Conservation (phyloP, 2,329 filamentous ascomycete genomes). For the Neopestalotiopsis sp. region DNA sequence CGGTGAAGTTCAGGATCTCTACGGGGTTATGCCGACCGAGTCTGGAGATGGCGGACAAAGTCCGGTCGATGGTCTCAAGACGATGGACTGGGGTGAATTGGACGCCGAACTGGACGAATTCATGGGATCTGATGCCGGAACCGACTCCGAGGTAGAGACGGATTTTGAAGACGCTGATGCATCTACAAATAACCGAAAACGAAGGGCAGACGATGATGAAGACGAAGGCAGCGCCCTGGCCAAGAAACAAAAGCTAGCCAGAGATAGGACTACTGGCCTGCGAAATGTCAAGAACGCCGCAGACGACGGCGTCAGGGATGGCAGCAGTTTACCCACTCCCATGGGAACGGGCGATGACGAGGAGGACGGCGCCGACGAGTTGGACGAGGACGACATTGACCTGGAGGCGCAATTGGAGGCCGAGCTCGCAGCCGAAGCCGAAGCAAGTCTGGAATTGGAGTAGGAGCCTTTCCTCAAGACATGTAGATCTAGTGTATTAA, state of each 20-base stretch:
- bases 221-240: slow-evolving; percentile 38
- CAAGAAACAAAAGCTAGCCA: slow-evolving; percentile 50
- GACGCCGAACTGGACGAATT: slow-evolving; percentile 72
- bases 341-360: slow-evolving; percentile 47
- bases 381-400: slow-evolving; percentile 44
- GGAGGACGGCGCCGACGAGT: slow-evolving; percentile 38
- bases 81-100: slow-evolving; percentile 43
- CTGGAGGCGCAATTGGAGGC: slow-evolving; percentile 55
- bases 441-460: slow-evolving; percentile 26
- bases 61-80: slow-evolving; percentile 37
- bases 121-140: slow-evolving; percentile 55
- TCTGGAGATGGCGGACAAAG: slow-evolving; percentile 47
- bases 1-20: slow-evolving; percentile 48
- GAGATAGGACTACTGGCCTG: slow-evolving; percentile 44
- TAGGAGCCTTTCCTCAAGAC: slow-evolving; percentile 34
- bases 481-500: slow-evolving; percentile 26
- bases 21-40: slow-evolving; percentile 55
- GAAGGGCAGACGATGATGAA: slow-evolving; percentile 33
- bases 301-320: slow-evolving; percentile 26
- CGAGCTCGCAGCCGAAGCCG: slow-evolving; percentile 45
- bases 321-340: slow-evolving; percentile 41
- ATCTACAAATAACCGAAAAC: slow-evolving; percentile 38
- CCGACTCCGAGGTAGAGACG: slow-evolving; percentile 32
- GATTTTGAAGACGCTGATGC: slow-evolving; percentile 30
- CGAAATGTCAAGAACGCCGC: slow-evolving; percentile 44